Conservation (phyloP, 306 rosid species). For the Lupinus albus region DNA sequence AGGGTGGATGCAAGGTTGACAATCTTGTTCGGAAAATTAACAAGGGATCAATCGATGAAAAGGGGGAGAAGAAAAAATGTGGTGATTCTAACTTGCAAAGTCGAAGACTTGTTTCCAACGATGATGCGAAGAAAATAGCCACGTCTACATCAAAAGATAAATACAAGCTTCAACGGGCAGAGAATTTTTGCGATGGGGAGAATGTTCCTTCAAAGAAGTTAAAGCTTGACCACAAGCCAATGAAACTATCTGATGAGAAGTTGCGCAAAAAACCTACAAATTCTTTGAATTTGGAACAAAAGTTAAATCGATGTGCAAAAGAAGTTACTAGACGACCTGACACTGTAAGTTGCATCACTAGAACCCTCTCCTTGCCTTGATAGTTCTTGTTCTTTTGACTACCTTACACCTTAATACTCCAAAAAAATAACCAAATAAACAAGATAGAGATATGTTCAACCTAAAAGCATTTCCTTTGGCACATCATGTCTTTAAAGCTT, state of each 20-base stretch:
- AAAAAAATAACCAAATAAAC: slow-evolving; percentile 9
- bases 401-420: slow-evolving; percentile 35
- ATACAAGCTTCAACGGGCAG: slow-evolving; percentile 22
- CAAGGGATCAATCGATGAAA: slow-evolving; percentile 43
- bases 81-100: too few species aligned
- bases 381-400: slow-evolving; percentile 39
- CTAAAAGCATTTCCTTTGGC: not conserved
- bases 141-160: slow-evolving; percentile 35
- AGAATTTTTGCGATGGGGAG: slow-evolving; percentile 44
- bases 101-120: too few species aligned
- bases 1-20: slow-evolving; percentile 37
- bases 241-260: slow-evolving; percentile 41
- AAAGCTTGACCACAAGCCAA: slow-evolving; percentile 43
- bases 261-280: slow-evolving; percentile 42
- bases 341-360: slow-evolving; percentile 61
- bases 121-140: slow-evolving; percentile 38
- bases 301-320: slow-evolving; percentile 36
- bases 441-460: slow-evolving; percentile 24
- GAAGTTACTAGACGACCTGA: slow-evolving; percentile 60
- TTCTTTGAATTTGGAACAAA: slow-evolving; percentile 35
- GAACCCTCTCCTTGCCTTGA: slow-evolving; percentile 38
- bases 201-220: slow-evolving; percentile 54
- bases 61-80: not conserved
- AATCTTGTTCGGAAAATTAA: slow-evolving; percentile 5
- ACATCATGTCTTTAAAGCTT: not conserved